Conservation (phyloP, 2,329 filamentous ascomycete genomes). For the Botrytis paeoniae region DNA sequence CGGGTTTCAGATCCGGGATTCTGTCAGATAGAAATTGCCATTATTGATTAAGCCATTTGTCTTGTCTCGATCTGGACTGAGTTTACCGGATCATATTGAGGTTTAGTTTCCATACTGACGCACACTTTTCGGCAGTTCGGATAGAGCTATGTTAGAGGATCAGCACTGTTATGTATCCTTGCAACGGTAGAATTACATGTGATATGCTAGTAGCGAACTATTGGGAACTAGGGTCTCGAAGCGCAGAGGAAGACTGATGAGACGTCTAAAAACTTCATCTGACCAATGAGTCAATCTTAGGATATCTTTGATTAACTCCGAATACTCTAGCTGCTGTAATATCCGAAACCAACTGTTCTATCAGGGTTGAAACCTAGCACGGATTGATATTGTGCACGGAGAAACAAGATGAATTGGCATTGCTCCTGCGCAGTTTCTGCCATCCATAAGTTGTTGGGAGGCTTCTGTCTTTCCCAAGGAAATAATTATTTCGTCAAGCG, state of each 20-base stretch:
- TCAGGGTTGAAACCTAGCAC: slow-evolving; percentile 12
- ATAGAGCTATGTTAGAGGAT: background rate
- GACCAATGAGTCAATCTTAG: background rate
- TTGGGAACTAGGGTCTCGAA: background rate
- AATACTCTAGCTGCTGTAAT: background rate
- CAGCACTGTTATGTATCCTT: background rate
- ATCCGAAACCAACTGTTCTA: background rate
- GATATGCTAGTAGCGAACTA: background rate
- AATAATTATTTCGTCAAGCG: background rate
- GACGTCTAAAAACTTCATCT: background rate
- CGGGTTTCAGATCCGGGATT: background rate
- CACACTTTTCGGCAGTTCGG: background rate
- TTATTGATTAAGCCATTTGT: background rate
- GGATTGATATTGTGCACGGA: slow-evolving; percentile 2
- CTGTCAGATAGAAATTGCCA: background rate
- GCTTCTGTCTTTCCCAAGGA: background rate
- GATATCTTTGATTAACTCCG: background rate
- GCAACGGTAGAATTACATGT: background rate
- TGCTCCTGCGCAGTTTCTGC: background rate
- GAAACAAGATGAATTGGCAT: background rate
- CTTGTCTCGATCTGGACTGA: background rate
- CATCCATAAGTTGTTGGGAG: background rate
- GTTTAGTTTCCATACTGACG: background rate
- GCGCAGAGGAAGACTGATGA: background rate
- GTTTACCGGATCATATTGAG: background rate